Evolutionary conservation across 495 filamentous ascomycete species (phyloP).

Genomic region (Neurospora hispaniola): DNA sequence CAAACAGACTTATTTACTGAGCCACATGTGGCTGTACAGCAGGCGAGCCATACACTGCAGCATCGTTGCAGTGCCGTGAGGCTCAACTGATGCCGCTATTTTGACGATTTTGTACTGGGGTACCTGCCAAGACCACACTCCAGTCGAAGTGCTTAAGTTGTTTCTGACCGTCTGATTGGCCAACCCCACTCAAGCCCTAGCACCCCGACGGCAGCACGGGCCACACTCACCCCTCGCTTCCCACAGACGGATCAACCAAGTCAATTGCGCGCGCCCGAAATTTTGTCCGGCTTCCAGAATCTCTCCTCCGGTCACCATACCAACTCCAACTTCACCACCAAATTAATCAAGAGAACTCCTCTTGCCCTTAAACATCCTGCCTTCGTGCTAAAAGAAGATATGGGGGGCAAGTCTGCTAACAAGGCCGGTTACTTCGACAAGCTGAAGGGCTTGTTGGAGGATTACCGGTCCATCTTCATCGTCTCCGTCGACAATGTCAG

Average conservation of each 20-base stretch:
- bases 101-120: not conserved
- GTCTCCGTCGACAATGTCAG: constrained; percentile 91
- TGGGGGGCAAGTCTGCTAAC: constrained; percentile 94
- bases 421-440: constrained; percentile 99
- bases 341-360: constrained; percentile 19
- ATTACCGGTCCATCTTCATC: constrained; percentile 94
- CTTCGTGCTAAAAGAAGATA: constrained; percentile 91
- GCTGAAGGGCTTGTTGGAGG: constrained; percentile 86
- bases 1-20: constrained; percentile 1
- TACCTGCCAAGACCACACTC: not conserved
- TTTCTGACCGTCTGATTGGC: constrained; percentile 9
- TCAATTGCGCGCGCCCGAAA: constrained; percentile 19
- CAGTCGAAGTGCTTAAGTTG: constrained; percentile 4
- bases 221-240: constrained; percentile 2
- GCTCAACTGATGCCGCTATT: not conserved
- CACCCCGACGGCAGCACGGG: constrained; percentile 5
- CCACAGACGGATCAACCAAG: constrained; percentile 13
- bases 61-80: not conserved
- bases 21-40: constrained; percentile 14
- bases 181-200: constrained; percentile 21
- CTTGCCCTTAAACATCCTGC: constrained; percentile 93
- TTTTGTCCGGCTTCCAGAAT: constrained; percentile 10
- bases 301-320: constrained; percentile 8
- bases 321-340: constrained; percentile 7
- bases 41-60: not conserved